phyloP scores from a whole-genome alignment of 2,329 filamentous ascomycete genomes.

The Ascochyta fabae region DNA sequence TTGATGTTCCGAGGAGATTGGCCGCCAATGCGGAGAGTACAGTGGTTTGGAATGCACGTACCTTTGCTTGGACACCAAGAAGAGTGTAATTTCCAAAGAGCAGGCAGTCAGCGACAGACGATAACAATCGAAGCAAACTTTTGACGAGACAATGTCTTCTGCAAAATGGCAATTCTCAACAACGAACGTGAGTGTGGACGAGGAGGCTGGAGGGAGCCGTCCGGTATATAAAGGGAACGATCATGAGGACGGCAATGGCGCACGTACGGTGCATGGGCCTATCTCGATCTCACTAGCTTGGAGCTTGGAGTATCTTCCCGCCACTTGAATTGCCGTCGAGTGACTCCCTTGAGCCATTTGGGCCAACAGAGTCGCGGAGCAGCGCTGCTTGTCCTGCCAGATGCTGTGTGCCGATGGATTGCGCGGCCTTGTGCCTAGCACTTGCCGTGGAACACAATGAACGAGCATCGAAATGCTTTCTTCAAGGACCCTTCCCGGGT shows the following conservation, averaged over 20 bases:
- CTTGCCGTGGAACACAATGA: slow-evolving; percentile 8
- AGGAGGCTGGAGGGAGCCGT: slow-evolving; percentile 21
- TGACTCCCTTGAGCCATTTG: slow-evolving; percentile 14
- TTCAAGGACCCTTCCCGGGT: slow-evolving; percentile 10
- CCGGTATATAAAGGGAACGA: slow-evolving; percentile 40
- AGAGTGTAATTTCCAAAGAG: slow-evolving; percentile 12
- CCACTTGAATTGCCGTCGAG: slow-evolving; percentile 9
- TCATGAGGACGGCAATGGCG: slow-evolving; percentile 25
- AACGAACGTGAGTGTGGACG: slow-evolving; percentile 40
- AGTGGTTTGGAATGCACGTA: slow-evolving; percentile 18
- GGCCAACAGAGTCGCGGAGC: slow-evolving; percentile 7
- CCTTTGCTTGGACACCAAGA: slow-evolving; percentile 11
- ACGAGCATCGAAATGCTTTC: slow-evolving; percentile 8
- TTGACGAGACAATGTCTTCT: slow-evolving; percentile 15
- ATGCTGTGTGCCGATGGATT: slow-evolving; percentile 19
- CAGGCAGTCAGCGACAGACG: slow-evolving; percentile 34
- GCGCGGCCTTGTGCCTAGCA: slow-evolving; percentile 8
- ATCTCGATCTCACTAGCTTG: slow-evolving; percentile 16
- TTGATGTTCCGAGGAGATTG: slow-evolving; percentile 11
- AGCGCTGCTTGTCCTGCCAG: slow-evolving; percentile 2
- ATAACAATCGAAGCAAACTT: slow-evolving; percentile 4
- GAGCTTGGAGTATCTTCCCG: slow-evolving; percentile 17
- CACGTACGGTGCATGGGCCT: slow-evolving; percentile 20
- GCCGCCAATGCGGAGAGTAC: slow-evolving; percentile 3
- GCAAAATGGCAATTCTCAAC: slow-evolving; percentile 21